A percentile compares a stretch with the other conserved stretches of the same genome.
Conservation (phyloP, 495 filamentous ascomycete genomes). For the Beverwykella pulmonaria region DNA sequence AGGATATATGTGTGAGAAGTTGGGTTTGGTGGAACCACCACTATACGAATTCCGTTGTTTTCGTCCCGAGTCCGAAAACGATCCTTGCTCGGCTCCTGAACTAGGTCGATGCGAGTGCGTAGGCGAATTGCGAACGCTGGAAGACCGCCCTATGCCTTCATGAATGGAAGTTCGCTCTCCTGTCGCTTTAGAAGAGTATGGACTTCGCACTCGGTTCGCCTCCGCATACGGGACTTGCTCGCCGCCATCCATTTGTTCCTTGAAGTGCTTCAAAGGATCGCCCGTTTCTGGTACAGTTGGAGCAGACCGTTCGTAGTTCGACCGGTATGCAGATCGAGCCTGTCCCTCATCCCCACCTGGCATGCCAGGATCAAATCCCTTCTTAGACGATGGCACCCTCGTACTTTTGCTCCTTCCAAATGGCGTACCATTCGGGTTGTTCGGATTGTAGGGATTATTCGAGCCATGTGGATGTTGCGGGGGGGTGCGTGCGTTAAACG, state of each 20-base stretch:
- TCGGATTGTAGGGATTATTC: slow-evolving; percentile 30
- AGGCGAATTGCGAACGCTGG: slow-evolving; percentile 35
- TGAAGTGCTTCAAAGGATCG: slow-evolving; percentile 52
- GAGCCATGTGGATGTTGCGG: background rate
- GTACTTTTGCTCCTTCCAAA: slow-evolving; percentile 51
- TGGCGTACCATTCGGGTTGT: slow-evolving; percentile 45
- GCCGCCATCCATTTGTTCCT: slow-evolving; percentile 4
- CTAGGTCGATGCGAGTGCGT: slow-evolving; percentile 6
- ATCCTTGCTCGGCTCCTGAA: background rate
- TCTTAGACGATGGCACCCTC: slow-evolving; percentile 43
- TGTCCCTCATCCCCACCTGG: slow-evolving; percentile 41
- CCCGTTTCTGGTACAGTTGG: slow-evolving; percentile 49
- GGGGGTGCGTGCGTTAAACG: background rate
- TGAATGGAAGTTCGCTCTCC: slow-evolving; percentile 36
- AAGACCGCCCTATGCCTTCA: slow-evolving; percentile 26
- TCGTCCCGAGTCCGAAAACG: slow-evolving; percentile 23
- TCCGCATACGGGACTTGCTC: slow-evolving; percentile 28
- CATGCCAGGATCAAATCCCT: slow-evolving; percentile 45
- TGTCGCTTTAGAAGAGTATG: slow-evolving; percentile 20
- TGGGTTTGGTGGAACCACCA: slow-evolving; percentile 13
- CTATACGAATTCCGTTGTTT: slow-evolving; percentile 15
- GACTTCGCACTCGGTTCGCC: slow-evolving; percentile 27
- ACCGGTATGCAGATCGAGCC: slow-evolving; percentile 25
- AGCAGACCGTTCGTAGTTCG: slow-evolving; percentile 16
- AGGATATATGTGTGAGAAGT: slow-evolving; percentile 11